These are phyloP conservation scores for Anaeromyces robustus DNA, from an alignment of 192 early-diverging fungal genomes.

Conservation along the genomic window DNA sequence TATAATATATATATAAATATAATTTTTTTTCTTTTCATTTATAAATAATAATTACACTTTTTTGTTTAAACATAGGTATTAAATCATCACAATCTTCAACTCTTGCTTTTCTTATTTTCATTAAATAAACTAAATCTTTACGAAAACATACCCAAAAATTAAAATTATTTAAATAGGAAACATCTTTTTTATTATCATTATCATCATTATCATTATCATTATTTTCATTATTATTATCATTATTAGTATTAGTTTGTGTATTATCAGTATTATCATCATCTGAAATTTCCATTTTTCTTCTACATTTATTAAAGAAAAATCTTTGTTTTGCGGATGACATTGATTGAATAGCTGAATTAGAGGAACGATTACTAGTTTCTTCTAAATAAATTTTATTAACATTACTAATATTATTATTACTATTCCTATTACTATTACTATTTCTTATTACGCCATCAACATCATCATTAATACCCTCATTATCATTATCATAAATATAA, in stretches of 20 bases:
- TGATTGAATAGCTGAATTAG: not conserved
- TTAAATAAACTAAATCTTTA: conserved; percentile 17
- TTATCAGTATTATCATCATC: no score
- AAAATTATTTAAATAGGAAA: no score
- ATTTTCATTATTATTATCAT: no score
- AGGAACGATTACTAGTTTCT: no score
- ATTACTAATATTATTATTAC: no score
- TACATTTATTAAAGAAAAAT: not conserved
- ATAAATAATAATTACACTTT: conserved; percentile 12
- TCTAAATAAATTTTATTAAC: no score
- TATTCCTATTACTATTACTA: no score
- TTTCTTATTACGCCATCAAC: no score
- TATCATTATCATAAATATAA: not conserved
- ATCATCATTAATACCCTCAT: no score
- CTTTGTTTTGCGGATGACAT: not conserved
- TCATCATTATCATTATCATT: no score
- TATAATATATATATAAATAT: not conserved
- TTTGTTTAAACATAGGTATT: conserved; percentile 27
- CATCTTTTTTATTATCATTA: no score
- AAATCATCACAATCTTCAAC: conserved; percentile 45
- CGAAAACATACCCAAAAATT: conserved; percentile 13
- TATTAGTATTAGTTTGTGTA: no score
- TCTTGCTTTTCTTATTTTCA: conserved; percentile 22
- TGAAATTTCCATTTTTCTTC: conserved; percentile 2
- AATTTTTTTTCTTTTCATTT: not conserved